Base-by-base conservation (phyloP, 139 green algal genomes). In the Micromonas commoda region DNA sequence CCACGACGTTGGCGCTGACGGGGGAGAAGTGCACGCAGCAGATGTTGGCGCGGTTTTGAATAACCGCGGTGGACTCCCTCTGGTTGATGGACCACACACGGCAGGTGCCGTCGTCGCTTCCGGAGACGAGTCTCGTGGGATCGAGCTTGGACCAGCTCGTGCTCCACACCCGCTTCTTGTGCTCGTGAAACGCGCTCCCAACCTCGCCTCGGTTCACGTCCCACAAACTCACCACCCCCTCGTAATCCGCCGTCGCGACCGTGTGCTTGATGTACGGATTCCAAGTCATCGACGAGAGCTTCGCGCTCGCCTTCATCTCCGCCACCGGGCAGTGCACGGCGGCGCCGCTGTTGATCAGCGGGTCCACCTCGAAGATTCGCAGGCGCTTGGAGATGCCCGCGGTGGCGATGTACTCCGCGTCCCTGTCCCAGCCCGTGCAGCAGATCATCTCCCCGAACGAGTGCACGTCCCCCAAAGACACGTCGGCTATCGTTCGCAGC, bases 71-170 rank as follows among this genome's bases (percentile, higher is more conserved):
- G 33, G 80, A 80, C 0, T 26, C 24, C 35, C 87, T 79, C 61
- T 81, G 75, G n/a, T 77, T 68, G 31, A 93, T 83, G 73, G 65
- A 87, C 85, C 91, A 92, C 34, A 97, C 81, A 71, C 91, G 90
- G n/a, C 96, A 89, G n/a, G 82, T 87, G 76, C 93, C 91, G 80
- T 98, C 94, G 81, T 98, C 94, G 5, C 86, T 91, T 69, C 86
- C 92, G 0, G 82, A 90, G n/a, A 85, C 87, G 26, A 97, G 83
- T 21, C 92, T 81, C 53, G 86, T 82, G 1, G 89, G 87, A 52
- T 87, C 81, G 1, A 80, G 64, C 0, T 13, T 45, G 64, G 81
- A 91, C 75, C 89, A 95, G 79, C 96, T 91, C 3, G 97, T 88
- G 20, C 75, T 89, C 94, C 94, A 98, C 37, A 96, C 90, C 19